phyloP scores from a whole-genome alignment of 371 early-diverging fungal species.

The Ordospora colligata region DNA sequence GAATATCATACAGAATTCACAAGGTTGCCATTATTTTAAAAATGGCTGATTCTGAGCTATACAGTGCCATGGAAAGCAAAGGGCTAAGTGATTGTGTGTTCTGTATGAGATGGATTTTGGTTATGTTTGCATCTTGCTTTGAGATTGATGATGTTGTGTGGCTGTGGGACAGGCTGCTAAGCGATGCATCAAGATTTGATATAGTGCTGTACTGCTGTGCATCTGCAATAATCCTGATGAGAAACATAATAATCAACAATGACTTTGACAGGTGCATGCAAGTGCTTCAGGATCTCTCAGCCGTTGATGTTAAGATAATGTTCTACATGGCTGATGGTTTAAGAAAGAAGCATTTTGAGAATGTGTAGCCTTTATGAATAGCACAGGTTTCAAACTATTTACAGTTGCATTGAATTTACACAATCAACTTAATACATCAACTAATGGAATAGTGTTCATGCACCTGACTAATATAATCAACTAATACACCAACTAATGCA shows the following conservation, averaged over 20 bases:
- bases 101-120: constrained; percentile 58
- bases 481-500: too few species aligned
- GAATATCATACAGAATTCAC: constrained; percentile 45
- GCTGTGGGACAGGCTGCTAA: constrained; percentile 61
- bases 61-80: constrained; percentile 35
- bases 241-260: constrained; percentile 39
- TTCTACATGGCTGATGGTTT: constrained; percentile 49
- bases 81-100: constrained; percentile 36
- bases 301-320: constrained; percentile 34
- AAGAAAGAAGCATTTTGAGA: constrained; percentile 5
- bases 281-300: constrained; percentile 33
- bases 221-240: constrained; percentile 42
- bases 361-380: too few species aligned
- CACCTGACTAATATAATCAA: too few species aligned
- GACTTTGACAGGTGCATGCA: constrained; percentile 48
- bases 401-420: too few species aligned
- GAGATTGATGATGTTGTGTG: constrained; percentile 41
- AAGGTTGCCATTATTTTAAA: constrained; percentile 46
- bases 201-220: constrained; percentile 55
- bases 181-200: constrained; percentile 52
- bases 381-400: too few species aligned
- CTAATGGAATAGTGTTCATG: too few species aligned
- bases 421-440: too few species aligned
- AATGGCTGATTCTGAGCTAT: constrained; percentile 41
- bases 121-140: constrained; percentile 56